Evolutionary conservation across 129 eudicot genomes (phyloP).

Genomic region (Centaurea solstitialis): DNA sequence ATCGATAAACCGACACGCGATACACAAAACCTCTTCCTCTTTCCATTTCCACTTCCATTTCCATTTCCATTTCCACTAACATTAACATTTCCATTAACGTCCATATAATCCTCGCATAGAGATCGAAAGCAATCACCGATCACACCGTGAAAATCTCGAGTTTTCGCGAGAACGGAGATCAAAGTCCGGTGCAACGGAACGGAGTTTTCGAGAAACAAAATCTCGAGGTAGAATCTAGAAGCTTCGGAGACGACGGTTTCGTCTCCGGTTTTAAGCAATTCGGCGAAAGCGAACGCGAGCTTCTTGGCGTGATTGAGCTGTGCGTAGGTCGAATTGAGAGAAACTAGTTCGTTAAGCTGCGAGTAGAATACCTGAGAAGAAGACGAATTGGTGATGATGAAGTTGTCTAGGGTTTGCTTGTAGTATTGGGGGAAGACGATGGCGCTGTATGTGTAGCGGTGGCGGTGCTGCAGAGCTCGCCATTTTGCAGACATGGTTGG

Average conservation of each 20-base stretch:
- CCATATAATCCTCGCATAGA: conserved; percentile 77
- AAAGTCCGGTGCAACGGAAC: conserved; percentile 70
- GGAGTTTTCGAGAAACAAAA: conserved; percentile 81
- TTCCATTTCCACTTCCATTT: conserved; percentile 49
- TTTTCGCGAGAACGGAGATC: conserved; percentile 67
- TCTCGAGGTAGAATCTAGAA: conserved; percentile 63
- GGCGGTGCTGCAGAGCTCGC: conserved; percentile 97
- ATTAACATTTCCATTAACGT: conserved; percentile 34
- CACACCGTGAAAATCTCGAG: conserved; percentile 38
- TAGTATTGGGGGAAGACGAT: conserved; percentile 71
- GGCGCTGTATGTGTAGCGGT: conserved; percentile 91
- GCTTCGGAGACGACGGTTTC: conserved; percentile 44
- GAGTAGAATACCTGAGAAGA: conserved; percentile 36
- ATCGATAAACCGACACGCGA: conserved; percentile 80
- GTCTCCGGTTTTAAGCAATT: conserved; percentile 40
- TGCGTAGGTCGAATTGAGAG: conserved; percentile 80
- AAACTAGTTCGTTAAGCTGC: conserved; percentile 49
- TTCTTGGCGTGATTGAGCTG: conserved; percentile 76
- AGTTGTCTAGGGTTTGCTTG: conserved; percentile 46
- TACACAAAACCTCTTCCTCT: conserved; percentile 81
- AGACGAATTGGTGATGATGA: conserved; percentile 6
- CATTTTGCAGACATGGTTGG: conserved; percentile 87
- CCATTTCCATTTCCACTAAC: conserved; percentile 56
- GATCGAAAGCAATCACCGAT: conserved; percentile 50
- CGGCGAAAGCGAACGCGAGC: conserved; percentile 56